Base-by-base conservation (phyloP, 2,329 filamentous ascomycete species). In the Trichoderma koningii region DNA sequence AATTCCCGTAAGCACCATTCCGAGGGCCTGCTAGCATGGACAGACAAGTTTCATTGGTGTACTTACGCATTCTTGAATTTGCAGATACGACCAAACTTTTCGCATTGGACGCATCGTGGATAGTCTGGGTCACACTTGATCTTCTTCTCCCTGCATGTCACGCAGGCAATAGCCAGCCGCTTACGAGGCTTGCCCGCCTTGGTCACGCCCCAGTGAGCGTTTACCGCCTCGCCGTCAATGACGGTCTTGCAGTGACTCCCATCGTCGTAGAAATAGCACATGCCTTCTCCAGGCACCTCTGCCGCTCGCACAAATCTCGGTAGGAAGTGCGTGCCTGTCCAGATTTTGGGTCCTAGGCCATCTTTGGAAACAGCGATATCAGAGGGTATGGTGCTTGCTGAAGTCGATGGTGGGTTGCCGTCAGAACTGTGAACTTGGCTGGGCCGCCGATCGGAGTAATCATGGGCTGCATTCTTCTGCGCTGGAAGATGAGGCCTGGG, bases 91-190 rank as follows among this genome's bases (percentile, higher is more conserved):
- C 93, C 92, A 73, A 94, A 94, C 79, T 96, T 97, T 74, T 95
- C 90, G 75, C 93, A 97, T 77, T 97, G 93, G 62, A 93, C 86
- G 71, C 93, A 97, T 70, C 92, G 92, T 45, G 91, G 91, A 69
- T 87, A 89, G 71, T 93, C 92, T 1, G 93, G 93, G 69, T 97
- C 92, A 73, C 93, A 97, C 77, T 96, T 97, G 79, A 97, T 96
- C 82, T 97, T 97, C 86, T 97, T 97, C 79, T 97, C 93, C 57
- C 93, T 87, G 75, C 93, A 97, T 14, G 92, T 95, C 66, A 96
- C 84, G 74, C 93, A 97, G n/a, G 92, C 92, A 75, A 96, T 93
- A 26, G 93, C 93, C 64, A 97, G 82, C 64, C 93, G 85, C 79
- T 97, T 97, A 70, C 93, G 87, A 55, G 93, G 93, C 79, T 96